A percentile compares a stretch with the other conserved stretches of the same genome.
Evolutionary conservation across 1,139 yeast species (phyloP).

Genomic region (Ashbya aceris): DNA sequence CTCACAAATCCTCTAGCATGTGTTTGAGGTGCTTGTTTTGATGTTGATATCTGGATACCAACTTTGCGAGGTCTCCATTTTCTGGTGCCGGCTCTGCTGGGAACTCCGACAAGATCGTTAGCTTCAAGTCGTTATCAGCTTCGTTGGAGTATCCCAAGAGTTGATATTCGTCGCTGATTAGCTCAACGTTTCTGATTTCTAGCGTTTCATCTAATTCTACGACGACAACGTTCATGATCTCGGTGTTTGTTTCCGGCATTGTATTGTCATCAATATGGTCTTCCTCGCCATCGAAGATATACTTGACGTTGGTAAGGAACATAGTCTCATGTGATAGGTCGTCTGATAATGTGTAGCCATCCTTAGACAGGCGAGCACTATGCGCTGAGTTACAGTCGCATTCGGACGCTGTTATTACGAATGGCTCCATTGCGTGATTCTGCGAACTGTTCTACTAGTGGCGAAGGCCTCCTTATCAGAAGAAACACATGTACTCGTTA

Average conservation of each 20-base stretch:
- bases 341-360: background rate
- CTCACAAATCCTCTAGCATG: constrained; percentile 12
- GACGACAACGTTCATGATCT: constrained; percentile 27
- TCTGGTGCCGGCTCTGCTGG: constrained; percentile 10
- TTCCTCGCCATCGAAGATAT: constrained; percentile 30
- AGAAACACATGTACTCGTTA: too few relatives aligned
- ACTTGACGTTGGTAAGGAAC: constrained; percentile 25
- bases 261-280: constrained; percentile 11
- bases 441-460: too few relatives aligned
- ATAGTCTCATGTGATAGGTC: constrained; percentile 9
- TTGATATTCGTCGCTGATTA: constrained; percentile 28
- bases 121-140: constrained; percentile 20
- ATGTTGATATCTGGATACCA: constrained; percentile 30
- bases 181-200: constrained; percentile 17
- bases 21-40: constrained; percentile 32
- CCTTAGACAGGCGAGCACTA: too few relatives aligned
- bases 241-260: constrained; percentile 11
- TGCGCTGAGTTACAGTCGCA: too few relatives aligned
- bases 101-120: constrained; percentile 27
- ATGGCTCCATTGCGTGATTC: too few relatives aligned
- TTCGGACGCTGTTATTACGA: too few relatives aligned
- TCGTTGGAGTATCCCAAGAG: constrained; percentile 13
- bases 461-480: too few relatives aligned
- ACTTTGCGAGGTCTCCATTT: constrained; percentile 22
- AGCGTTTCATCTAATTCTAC: constrained; percentile 26